Conservation (phyloP, 345 rosid species). For the Eucalyptus pauciflora region DNA sequence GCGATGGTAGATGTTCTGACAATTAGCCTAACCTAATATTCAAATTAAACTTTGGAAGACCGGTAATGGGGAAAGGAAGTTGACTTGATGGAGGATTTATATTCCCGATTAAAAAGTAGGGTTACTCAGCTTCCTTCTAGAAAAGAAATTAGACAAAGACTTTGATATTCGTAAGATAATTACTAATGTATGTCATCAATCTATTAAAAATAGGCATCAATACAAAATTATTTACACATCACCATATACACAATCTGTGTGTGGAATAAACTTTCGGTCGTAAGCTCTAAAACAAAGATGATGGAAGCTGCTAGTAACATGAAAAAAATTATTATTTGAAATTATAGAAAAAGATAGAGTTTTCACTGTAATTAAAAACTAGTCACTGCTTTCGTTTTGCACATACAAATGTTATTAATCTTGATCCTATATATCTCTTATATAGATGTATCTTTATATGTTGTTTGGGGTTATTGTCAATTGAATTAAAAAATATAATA, state of each 20-base stretch:
- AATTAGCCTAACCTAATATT: background rate
- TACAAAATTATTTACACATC: background rate
- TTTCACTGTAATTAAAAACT: background rate
- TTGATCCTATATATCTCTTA: background rate
- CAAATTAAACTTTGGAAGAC: background rate
- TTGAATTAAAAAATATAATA: background rate
- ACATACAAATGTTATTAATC: background rate
- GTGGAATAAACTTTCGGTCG: background rate
- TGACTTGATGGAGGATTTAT: background rate
- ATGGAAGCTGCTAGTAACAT: background rate
- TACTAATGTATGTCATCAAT: background rate
- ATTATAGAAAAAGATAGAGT: background rate
- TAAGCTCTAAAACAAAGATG: background rate
- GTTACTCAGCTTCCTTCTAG: background rate
- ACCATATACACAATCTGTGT: background rate
- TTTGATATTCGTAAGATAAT: background rate
- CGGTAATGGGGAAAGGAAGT: background rate
- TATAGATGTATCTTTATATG: background rate
- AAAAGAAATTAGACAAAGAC: background rate
- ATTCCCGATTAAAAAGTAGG: background rate
- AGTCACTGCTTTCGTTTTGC: background rate
- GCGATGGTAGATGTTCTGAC: background rate
- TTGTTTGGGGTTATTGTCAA: background rate
- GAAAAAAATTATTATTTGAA: background rate
- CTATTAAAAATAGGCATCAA: background rate